These are phyloP conservation scores for Naegleria fowleri DNA, from an alignment of 208 protist genomes.

Conservation along the genomic window DNA sequence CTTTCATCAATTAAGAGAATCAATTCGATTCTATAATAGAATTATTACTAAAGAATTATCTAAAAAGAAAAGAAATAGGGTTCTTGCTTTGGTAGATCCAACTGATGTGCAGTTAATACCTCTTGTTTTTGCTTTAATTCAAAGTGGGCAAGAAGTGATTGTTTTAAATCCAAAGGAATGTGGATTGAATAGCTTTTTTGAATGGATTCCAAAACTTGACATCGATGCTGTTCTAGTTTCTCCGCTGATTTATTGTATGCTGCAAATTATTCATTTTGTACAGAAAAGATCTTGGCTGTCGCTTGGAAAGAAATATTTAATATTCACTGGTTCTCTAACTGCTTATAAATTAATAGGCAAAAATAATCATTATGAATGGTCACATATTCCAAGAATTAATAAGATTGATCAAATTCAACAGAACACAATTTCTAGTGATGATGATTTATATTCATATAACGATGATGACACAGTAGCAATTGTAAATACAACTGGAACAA, in stretches of 20 bases:
- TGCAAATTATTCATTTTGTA: background rate
- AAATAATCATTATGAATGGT: background rate
- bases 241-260: background rate
- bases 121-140: background rate
- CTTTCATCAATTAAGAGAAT: background rate
- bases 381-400: background rate
- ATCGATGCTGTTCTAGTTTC: background rate
- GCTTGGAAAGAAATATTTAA: background rate
- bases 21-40: background rate
- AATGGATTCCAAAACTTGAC: background rate
- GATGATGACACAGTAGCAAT: background rate
- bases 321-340: background rate
- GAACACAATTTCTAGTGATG: background rate
- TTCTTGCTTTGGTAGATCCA: background rate
- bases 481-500: constrained; percentile 10
- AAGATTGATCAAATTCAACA: background rate
- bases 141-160: background rate
- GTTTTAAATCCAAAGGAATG: background rate
- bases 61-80: background rate
- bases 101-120: background rate
- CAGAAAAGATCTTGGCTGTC: background rate
- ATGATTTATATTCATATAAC: background rate
- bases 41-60: background rate
- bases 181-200: background rate
- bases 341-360: background rate